These are phyloP conservation scores for Leccinellum rugosiceps DNA, from an alignment of 768 basidiomycete species.

Conservation along the genomic window DNA sequence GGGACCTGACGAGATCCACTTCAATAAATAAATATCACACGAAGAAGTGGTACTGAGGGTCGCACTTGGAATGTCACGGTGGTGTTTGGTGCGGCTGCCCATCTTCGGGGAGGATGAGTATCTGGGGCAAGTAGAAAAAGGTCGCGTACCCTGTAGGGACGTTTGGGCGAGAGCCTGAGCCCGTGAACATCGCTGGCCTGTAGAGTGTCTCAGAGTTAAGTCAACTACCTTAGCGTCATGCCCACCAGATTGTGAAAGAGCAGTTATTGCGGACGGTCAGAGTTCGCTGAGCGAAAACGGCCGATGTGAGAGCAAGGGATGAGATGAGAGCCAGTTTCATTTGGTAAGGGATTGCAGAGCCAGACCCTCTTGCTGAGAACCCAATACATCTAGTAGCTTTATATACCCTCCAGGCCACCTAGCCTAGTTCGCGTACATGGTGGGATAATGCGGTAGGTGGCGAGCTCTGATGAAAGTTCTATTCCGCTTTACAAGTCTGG, in stretches of 20 bases:
- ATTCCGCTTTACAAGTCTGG: background rate
- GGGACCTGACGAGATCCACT: conserved; percentile 39
- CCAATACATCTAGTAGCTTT: too few species aligned
- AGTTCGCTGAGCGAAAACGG: conserved; percentile 45
- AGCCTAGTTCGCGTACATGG: background rate
- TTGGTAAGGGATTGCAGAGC: background rate
- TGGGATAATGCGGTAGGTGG: background rate
- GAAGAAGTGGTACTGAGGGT: background rate
- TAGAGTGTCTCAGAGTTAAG: too few species aligned
- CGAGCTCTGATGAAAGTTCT: too few species aligned
- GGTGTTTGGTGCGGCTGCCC: conserved; percentile 30
- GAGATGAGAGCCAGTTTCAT: conserved; percentile 27
- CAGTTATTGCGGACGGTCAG: conserved; percentile 61
- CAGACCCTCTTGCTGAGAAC: background rate
- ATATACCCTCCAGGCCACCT: too few species aligned
- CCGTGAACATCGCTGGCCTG: too few species aligned
- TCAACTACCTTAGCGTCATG: background rate
- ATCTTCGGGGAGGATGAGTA: conserved; percentile 22
- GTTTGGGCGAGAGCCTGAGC: too few species aligned
- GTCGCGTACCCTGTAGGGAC: too few species aligned
- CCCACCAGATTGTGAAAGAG: conserved; percentile 67
- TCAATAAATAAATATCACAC: background rate
- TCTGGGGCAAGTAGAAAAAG: background rate
- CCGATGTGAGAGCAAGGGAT: conserved; percentile 30
- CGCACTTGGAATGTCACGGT: conserved; percentile 28